Evolutionary conservation across 306 rosid genomes (phyloP).

Genomic region (Crataegus laevigata): DNA sequence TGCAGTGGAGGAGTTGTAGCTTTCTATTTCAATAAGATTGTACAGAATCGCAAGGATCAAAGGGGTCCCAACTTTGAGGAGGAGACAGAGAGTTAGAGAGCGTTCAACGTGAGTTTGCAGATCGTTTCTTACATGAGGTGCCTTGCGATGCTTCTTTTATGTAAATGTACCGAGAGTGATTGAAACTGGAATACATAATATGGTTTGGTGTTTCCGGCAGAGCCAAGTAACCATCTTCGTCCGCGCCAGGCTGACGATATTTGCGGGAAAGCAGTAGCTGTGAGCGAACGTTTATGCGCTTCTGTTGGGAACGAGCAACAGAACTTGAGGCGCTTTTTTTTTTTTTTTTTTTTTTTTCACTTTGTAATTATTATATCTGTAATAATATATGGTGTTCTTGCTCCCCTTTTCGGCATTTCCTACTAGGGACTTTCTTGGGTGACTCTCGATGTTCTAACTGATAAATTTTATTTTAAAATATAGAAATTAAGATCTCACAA

Average conservation of each 20-base stretch:
- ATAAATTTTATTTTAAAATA: no score
- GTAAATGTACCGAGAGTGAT: not conserved
- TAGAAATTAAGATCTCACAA: no score
- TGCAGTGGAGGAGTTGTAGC: conserved; percentile 73
- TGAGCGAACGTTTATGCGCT: not conserved
- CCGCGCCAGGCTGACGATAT: not conserved
- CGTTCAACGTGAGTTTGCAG: conserved; percentile 31
- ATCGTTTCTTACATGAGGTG: not conserved
- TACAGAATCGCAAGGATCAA: conserved; percentile 32
- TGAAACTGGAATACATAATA: not conserved
- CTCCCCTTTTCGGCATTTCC: no score
- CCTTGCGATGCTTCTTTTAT: not conserved
- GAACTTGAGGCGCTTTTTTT: not conserved
- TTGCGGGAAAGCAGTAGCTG: not conserved
- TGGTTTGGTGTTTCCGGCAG: not conserved
- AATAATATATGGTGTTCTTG: no score
- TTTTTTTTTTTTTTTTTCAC: no score
- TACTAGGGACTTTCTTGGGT: no score
- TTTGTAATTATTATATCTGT: no score
- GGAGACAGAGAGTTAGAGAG: conserved; percentile 34
- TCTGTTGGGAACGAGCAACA: not conserved
- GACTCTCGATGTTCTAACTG: no score
- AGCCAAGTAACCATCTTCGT: not conserved
- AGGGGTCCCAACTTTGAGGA: conserved; percentile 37
- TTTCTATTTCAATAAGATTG: conserved; percentile 56